Evolutionary conservation across 1,284 basidiomycete genomes (phyloP), one percentile per base, ranked within the genome.

Genomic region (Ganoderma lucidum): DNA sequence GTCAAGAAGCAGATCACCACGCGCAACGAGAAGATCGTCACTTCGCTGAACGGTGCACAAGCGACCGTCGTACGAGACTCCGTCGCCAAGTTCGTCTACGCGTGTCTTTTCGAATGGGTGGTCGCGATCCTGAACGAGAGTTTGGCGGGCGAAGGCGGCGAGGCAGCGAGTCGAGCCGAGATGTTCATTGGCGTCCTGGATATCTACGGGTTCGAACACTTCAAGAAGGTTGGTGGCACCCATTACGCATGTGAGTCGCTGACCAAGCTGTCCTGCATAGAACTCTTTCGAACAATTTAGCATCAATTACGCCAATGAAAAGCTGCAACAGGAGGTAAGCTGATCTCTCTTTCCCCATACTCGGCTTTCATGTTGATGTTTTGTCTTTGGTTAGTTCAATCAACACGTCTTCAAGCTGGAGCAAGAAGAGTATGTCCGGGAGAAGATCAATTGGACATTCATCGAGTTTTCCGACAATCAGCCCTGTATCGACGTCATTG

Each of bases 211-310:
- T 98, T 98, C 74, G 96, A 98, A 81, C 96, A 97, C 81, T 97
- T 97, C 85, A 94, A 97, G 83, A 97, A 97, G 90, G 94, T 84
- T 45, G 58, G 74, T 85, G 23, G 9, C 45, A 35, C 39, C 19
- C 8, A 35, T 58, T 30, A 41, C 28, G 37, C 28, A 70, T 72
- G 39, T 70, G 55, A 44, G 44, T 51, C 65, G 39, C 39, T 67
- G 70, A 70, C 62, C 70, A 59, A 71, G 51, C n/a, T 45, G 15
- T 32, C 2, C 17, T 63, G 58, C 59, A 32, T 74, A 93, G 93
- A 98, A 98, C 82, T 98, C 96, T 12, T 99, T 99, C 79, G 98
- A 99, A 81, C 98, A 99, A 83, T 99, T 99, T 83, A 98, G 97
- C 81, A 99, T 99, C 85, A 99, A 99, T 80, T 99, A 99, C 81